Evolutionary conservation across 768 basidiomycete species (phyloP), one percentile per base, ranked within the genome.

Genomic region (Pisolithus microcarpus): DNA sequence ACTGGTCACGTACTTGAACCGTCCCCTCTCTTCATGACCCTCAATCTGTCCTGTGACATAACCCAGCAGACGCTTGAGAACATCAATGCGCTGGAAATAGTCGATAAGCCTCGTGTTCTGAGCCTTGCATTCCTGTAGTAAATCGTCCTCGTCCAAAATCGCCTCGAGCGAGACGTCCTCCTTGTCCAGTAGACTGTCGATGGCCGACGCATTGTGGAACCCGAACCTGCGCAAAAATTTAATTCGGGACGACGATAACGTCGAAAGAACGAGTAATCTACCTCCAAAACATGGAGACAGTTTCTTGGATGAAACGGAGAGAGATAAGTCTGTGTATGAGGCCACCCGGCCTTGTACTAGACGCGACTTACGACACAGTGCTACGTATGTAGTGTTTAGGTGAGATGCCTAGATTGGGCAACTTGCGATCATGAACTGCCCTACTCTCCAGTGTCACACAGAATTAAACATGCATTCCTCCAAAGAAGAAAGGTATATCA

Each of bases 81-180:
- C 85, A 65, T 91, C 89, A 46, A 81, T 75, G 58, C 87, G 75
- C 56, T 84, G 85, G 60, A 94, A 88, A 68, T 91, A 91, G 63
- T 90, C 87, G 58, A 89, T 87, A 46, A 95, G 80, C 52, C 88
- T 75, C 38, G 86, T 86, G 63, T 98, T 98, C 70, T 95, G 88
- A 1, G 86, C 77, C 70, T 97, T 97, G 79, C 92, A 91, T 69
- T 98, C 95, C 68, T 90, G 88, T 50, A 98, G 73, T 42, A 98
- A 75, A 65, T 97, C 93, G 63, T 91, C 86, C 70, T 96, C 91
- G 70, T 92, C 91, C 50, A 98, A 77, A 53, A 98, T 84, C 38
- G 89, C 84, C 66, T 96, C 93, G 38, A 98, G 80, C 45, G 84
- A 78, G 56, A 91, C 84, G 62, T 91, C 87, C 58, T 92, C 90